Base-by-base conservation (phyloP, 495 filamentous ascomycete genomes). In the Penicillium fimorum region DNA sequence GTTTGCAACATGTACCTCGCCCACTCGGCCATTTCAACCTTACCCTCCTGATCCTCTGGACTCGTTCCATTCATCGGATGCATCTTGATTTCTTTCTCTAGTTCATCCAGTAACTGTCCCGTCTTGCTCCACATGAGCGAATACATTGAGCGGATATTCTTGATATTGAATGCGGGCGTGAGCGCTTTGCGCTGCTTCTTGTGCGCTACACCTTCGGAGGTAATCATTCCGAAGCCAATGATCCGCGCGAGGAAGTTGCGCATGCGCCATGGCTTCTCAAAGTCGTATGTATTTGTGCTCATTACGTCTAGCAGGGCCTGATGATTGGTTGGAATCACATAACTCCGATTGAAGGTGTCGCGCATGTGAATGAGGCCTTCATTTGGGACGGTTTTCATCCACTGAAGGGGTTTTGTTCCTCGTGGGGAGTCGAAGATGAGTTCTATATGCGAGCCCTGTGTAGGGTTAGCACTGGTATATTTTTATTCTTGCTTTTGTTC, bases 141-240 rank as follows among this genome's bases (percentile, higher is more conserved):
- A 59, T 92, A 93, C 38, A 96, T 79, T 40, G 92, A 82, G 60
- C 92, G 90, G 68, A 96, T 76, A 64, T 95, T 91, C 44, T 89
- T 81, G 63, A 88, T 90, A 25, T 85, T 77, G 66, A 96, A 97
- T 0, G 89, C 91, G 0, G 90, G 91, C 62, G 87, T 84, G n/a
- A 96, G 72, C 35, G 85, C 83, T 58, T 83, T 88, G 12, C 92
- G 80, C 73, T 95, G 91, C 44, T 78, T 71, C 58, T 70, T 71
- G 72, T 96, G 91, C 51, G 86, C 87, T 7, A 88, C 84, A 25
- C 91, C 92, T 69, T 96, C 92, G 0, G 89, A 86, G 6, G 96
- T 72, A 22, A 96, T 79, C 6, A 97, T 63, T 0, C 92, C 91
- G 24, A 88, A 74, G 0, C 92, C 92, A 13, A 96, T 68, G 24